Percentiles rank a stretch among this genome's conserved stretches.
These are phyloP conservation scores for Lodderomyces elongisporus DNA, from an alignment of 1,139 yeast species.

Conservation along the genomic window DNA sequence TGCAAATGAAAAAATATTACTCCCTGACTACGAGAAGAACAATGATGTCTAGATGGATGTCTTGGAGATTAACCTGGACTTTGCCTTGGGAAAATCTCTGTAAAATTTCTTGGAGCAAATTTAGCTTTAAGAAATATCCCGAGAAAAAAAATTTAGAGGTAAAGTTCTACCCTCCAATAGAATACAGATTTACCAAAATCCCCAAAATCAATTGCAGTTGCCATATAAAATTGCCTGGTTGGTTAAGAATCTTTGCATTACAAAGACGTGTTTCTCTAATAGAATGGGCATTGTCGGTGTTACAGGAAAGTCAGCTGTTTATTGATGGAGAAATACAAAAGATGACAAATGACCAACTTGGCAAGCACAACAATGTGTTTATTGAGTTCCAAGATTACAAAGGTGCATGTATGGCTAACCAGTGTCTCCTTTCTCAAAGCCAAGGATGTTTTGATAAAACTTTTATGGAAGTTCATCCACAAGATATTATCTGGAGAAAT, in stretches of 20 bases:
- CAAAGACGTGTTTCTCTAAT: slow-evolving; percentile 19
- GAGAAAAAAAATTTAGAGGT: slow-evolving; percentile 7
- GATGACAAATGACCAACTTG: slow-evolving; percentile 16
- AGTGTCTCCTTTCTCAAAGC: slow-evolving; percentile 42
- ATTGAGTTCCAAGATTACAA: slow-evolving; percentile 45
- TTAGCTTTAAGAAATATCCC: not conserved
- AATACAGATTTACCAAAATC: slow-evolving; percentile 13
- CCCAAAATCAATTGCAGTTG: slow-evolving; percentile 25
- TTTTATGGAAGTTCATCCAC: slow-evolving; percentile 48
- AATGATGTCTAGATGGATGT: too few species aligned
- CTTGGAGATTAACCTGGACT: slow-evolving; percentile 1
- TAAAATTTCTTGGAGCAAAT: not conserved
- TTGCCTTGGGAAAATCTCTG: not conserved
- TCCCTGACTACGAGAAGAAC: too few species aligned
- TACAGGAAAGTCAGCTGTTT: slow-evolving; percentile 16
- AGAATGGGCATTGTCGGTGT: slow-evolving; percentile 25
- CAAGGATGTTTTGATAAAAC: slow-evolving; percentile 40
- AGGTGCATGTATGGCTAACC: slow-evolving; percentile 52
- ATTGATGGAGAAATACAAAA: slow-evolving; percentile 21
- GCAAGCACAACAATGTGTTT: slow-evolving; percentile 41
- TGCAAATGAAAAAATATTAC: slow-evolving; percentile 14
- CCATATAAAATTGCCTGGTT: slow-evolving; percentile 26
- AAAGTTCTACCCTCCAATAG: slow-evolving; percentile 34
- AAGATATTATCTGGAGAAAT: slow-evolving; percentile 59
- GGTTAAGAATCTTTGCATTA: slow-evolving; percentile 21